phyloP scores from a whole-genome alignment of 2,329 filamentous ascomycete genomes.

The Paraphaeosphaeria sporulosa region DNA sequence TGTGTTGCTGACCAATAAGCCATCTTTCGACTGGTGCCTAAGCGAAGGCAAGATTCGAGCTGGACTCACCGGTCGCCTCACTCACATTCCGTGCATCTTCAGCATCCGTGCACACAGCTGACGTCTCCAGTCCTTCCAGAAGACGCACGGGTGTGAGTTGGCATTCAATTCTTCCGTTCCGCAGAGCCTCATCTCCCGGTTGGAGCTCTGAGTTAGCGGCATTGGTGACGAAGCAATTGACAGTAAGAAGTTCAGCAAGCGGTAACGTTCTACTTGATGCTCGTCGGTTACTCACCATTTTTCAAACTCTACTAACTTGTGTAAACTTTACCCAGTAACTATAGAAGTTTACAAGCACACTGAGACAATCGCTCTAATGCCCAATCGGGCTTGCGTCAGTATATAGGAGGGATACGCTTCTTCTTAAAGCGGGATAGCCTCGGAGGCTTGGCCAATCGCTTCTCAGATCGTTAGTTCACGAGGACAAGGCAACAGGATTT shows the following conservation, averaged over 20 bases:
- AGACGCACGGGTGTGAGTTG: background rate
- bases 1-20: background rate
- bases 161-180: background rate
- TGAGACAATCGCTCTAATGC: background rate
- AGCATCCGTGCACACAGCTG: background rate
- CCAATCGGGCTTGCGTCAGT: background rate
- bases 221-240: conserved; percentile 7
- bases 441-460: background rate
- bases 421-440: background rate
- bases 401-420: background rate
- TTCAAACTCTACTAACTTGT: background rate
- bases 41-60: background rate
- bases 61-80: conserved; percentile 3
- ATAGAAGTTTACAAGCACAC: background rate
- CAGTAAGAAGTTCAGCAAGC: background rate
- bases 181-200: conserved; percentile 8
- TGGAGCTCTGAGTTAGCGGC: background rate
- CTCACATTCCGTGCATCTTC: background rate
- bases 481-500: conserved; percentile 2
- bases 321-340: background rate
- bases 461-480: background rate
- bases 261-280: background rate
- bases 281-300: background rate
- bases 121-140: background rate
- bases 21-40: background rate